Conservation (phyloP, 1,284 basidiomycete genomes). For the Heliocybe sulcata region DNA sequence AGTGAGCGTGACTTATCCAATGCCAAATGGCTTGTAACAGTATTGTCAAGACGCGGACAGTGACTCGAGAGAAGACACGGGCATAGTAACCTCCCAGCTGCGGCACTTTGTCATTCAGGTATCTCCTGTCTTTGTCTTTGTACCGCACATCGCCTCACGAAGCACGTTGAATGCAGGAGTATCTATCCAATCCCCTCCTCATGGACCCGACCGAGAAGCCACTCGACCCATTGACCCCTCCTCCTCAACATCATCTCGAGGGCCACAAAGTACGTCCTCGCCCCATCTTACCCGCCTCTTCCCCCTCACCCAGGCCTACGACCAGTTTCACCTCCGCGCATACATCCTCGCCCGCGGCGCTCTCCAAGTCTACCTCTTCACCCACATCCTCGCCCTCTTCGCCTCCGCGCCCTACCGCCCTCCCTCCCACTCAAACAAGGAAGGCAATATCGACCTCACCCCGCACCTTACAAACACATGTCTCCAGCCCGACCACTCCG, state of each 20-base stretch:
- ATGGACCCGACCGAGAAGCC: conserved; percentile 56
- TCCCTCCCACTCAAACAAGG: conserved; percentile 8
- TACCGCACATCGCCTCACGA: conserved; percentile 7
- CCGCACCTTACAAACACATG: conserved; percentile 96
- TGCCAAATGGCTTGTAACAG: background rate
- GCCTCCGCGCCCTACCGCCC: conserved; percentile 57
- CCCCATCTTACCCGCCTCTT: conserved; percentile 7
- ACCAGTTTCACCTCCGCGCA: conserved; percentile 87
- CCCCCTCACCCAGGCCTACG: conserved; percentile 7
- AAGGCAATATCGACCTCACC: conserved; percentile 43
- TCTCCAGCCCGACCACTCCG: conserved; percentile 68
- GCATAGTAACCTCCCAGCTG: conserved; percentile 80
- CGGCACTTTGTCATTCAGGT: conserved; percentile 98
- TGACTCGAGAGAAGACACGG: conserved; percentile 31
- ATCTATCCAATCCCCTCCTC: conserved; percentile 71
- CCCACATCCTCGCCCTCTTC: conserved; percentile 84
- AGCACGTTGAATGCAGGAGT: conserved; percentile 53
- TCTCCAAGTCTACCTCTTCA: conserved; percentile 73
- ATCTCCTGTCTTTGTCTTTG: conserved; percentile 7
- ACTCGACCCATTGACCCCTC: conserved; percentile 17
- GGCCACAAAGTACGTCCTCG: conserved; percentile 62
- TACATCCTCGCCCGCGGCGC: conserved; percentile 89
- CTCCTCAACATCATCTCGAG: conserved; percentile 20
- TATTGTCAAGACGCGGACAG: conserved; percentile 19
- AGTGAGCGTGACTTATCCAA: no score